Evolutionary conservation across 768 basidiomycete species (phyloP).

Genomic region (Sarcodon sp.): DNA sequence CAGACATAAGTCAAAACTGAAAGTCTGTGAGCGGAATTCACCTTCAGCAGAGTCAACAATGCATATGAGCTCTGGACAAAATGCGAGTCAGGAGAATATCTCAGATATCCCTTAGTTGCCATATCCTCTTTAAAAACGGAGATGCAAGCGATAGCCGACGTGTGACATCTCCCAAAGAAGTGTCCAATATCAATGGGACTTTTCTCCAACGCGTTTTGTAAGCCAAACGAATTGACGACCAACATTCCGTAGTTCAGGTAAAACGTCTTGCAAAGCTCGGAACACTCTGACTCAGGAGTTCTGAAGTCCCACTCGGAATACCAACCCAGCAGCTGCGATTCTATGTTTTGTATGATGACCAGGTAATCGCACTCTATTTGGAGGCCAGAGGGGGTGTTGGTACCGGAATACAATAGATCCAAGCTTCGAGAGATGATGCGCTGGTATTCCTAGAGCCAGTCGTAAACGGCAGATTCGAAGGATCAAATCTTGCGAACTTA

Average conservation of each 20-base stretch:
- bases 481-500: slow-evolving; percentile 22
- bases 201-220: slow-evolving; percentile 90
- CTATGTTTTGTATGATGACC: slow-evolving; percentile 72
- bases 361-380: slow-evolving; percentile 79
- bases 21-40: slow-evolving; percentile 17
- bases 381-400: slow-evolving; percentile 68
- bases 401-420: slow-evolving; percentile 82
- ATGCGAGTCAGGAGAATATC: slow-evolving; percentile 81
- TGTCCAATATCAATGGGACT: slow-evolving; percentile 62
- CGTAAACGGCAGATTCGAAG: slow-evolving; percentile 1
- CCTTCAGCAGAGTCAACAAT: slow-evolving; percentile 86
- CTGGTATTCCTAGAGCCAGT: slow-evolving; percentile 56
- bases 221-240: slow-evolving; percentile 89
- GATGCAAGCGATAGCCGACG: slow-evolving; percentile 58
- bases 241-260: slow-evolving; percentile 81
- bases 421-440: slow-evolving; percentile 80
- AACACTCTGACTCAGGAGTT: slow-evolving; percentile 24
- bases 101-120: slow-evolving; percentile 63
- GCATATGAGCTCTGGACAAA: slow-evolving; percentile 92
- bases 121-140: slow-evolving; percentile 67
- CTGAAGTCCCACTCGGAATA: slow-evolving; percentile 34
- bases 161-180: slow-evolving; percentile 74
- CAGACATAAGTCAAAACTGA: neutral
- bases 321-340: slow-evolving; percentile 59
- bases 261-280: slow-evolving; percentile 45